Evolutionary conservation across 257 asterid genomes (phyloP), one percentile per base, ranked within the genome.

Genomic region (Eustoma russellianum): DNA sequence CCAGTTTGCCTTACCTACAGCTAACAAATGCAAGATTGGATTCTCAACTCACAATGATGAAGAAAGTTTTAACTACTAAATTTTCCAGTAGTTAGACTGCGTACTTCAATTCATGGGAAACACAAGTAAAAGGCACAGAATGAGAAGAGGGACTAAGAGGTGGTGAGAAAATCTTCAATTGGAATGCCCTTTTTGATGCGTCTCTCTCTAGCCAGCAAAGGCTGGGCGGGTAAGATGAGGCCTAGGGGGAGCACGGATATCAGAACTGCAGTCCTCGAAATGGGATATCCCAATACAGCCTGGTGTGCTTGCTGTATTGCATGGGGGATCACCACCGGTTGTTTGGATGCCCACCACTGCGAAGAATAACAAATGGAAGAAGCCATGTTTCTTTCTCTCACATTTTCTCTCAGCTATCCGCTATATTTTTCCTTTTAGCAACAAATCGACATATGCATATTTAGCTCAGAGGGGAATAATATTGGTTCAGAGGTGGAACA

Each of bases 161-260:
- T 76, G 33, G 83, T 76, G 71, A 66, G 74, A 64, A 80, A 91
- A 40, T 84, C 96, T 48, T 91, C 88, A 62, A 74, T 72, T 11
- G 96, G 94, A 69, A 91, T 82, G 19, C 6, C 63, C 72, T 78
- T 91, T 73, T 75, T 80, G 71, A 52, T 87, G 68, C 96, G 96
- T 72, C 95, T 73, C 69, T 87, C 96, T 70, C 98, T 80, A 35
- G 98, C 98, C 46, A 77, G 75, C 71, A 67, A 75, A 50, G 86
- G 63, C 13, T 71, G 83, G 19, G 88, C 80, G 14, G 79, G 70
- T 40, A 74, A 80, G 41, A 57, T 41, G 6, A 77, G 49, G 70
- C 68, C 45, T 3, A 82, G 61, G 33, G 93, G 94, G 34, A 81
- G 53, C 53, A 79, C 80, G 12, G 43, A 78, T 24, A 82, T 65